Evolutionary conservation across 192 early-diverging fungal genomes (phyloP), one percentile per base, ranked within the genome.

Genomic region (Coemansia interrupta): DNA sequence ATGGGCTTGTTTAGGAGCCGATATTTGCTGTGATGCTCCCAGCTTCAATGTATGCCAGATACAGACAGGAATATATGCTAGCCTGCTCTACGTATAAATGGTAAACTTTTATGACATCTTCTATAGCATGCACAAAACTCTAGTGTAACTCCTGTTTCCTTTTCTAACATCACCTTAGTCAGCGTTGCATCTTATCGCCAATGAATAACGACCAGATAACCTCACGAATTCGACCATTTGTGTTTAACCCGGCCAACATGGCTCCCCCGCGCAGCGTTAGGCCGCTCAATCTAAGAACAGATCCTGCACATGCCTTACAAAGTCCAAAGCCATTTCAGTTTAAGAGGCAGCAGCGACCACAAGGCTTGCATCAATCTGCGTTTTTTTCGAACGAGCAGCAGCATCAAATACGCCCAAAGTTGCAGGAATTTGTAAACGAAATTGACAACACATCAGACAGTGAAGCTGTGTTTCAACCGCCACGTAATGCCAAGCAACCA

Each of bases 231-330:
- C 43, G 63, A 14, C 66, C 72, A 3, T 68, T 73, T 54, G 72
- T 67, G 20, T 73, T 73, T 28, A 68, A 63, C 28, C 72, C 72
- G 7, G 53, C 28, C 58, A 63, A 60, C 23, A 47, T 63, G 29
- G 61, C 54, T 26, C 66, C 66, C 0, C 72, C 72, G 14, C 56
- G 65, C 11, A 73, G 72, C 41, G 60, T 63, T 8, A 61, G 72
- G 6, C 72, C 72, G 24, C 58, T 73, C 6, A 60, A 60, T 15
- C 54, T 73, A 12, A 29, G 29, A 13, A 18, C 54, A 6, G 41
- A 48, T 26, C 1, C 22, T 22, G 20, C 17, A 48, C 46, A 48
- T 24, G 4, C 46, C 4, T 7, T 48, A 14, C 12, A 48, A 48
- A 23, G 40, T 24, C 8, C 53, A 54, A 20, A 17, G 20, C 4